Base-by-base conservation (phyloP, 208 protist genomes). In the Sergeia podlipaevii region DNA sequence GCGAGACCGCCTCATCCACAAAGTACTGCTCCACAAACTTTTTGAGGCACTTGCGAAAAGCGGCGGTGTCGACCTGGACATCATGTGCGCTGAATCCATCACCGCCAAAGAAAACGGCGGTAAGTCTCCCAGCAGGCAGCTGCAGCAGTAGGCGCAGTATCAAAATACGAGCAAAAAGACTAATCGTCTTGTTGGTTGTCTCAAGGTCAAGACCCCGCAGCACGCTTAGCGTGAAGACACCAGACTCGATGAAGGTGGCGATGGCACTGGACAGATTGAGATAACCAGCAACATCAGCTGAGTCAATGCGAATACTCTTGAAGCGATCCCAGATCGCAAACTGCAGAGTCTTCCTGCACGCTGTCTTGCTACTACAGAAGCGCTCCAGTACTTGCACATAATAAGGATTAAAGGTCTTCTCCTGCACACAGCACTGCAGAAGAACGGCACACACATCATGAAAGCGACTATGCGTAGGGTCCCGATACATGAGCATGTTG, bases 191-290 rank as follows among this genome's bases (percentile, higher is more conserved):
- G 67, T 81, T 89, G 8, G 76, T 85, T 47, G 65, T 64, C 47
- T 88, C 78, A 10, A 93, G 47, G 56, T 93, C 85, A n/a, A 93
- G 65, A 2, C 85, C 85, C 15, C 85, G 85, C n/a, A 93, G 68
- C 20, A 93, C 52, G 56, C 70, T 65, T 2, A 93, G 71, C 18
- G 71, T 65, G 69, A 72, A 89, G 17, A 79, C 51, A 24, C 68
- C 81, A 38, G 57, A 36, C 62, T 85, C 62, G 2, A 93, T 69
- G 15, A 89, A 47, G 41, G 65, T 42, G 3, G 79, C 37, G 2
- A 93, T 53, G 39, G 78, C 45, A 47, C 76, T 82, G 1, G 81
- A 52, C 23, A 93, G 53, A 56, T 93, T 93, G 28, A 93, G 37
- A 64, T 84, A 90, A 23, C 79, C 80, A 1, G 42, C 61, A 13